Conservation (phyloP, 2,329 filamentous ascomycete genomes). For the Rhinocladiella similis region DNA sequence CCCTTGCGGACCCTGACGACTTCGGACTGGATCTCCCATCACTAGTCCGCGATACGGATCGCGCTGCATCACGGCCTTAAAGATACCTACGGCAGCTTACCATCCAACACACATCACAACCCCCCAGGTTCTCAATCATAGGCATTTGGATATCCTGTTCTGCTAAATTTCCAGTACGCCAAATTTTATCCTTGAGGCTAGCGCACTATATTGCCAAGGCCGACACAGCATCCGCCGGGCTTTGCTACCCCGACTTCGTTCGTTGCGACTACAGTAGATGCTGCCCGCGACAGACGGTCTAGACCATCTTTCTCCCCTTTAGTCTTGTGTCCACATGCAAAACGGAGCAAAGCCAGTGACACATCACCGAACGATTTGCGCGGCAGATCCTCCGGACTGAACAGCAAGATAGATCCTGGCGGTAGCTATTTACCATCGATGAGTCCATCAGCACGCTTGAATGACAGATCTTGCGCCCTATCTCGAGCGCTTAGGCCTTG, state of each 20-base stretch:
- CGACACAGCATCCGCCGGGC: background rate
- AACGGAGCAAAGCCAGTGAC: conserved; percentile 6
- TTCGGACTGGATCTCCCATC: conserved; percentile 11
- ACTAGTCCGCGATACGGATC: conserved; percentile 7
- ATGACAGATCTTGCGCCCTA: conserved; percentile 68
- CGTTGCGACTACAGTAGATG: background rate
- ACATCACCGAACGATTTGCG: conserved; percentile 14
- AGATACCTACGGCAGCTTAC: background rate
- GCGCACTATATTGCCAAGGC: conserved; percentile 7
- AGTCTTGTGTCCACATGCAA: conserved; percentile 19
- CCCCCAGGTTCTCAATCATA: background rate
- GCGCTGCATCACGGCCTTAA: background rate
- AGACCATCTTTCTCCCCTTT: conserved; percentile 2
- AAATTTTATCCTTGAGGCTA: conserved; percentile 2
- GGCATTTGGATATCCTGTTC: background rate
- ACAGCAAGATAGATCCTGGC: background rate
- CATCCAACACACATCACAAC: background rate
- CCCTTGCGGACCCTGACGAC: conserved; percentile 17
- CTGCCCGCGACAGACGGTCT: conserved; percentile 6
- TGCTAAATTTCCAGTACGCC: background rate
- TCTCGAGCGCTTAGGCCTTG: conserved; percentile 73
- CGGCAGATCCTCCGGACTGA: conserved; percentile 21
- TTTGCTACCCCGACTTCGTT: background rate
- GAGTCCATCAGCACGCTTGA: conserved; percentile 23
- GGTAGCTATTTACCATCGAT: conserved; percentile 15